Evolutionary conservation across 768 basidiomycete species (phyloP).

Genomic region (Kwoniella sp.): DNA sequence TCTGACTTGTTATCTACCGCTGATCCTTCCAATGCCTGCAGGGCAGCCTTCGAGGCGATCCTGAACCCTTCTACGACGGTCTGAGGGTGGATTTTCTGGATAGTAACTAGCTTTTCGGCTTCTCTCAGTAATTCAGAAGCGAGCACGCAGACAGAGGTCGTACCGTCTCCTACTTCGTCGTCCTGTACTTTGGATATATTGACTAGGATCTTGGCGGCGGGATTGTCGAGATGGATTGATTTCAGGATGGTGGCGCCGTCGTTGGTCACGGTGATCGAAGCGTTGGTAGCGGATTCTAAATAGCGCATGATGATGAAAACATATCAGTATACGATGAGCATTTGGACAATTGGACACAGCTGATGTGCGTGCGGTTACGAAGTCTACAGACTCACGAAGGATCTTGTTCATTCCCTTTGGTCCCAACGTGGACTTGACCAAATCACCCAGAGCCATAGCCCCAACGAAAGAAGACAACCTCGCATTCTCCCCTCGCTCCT

Average conservation of each 20-base stretch:
- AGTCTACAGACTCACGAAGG: constrained; percentile 67
- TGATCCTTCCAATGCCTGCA: constrained; percentile 78
- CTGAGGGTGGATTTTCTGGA: constrained; percentile 89
- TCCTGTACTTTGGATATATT: constrained; percentile 99
- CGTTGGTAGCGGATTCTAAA: constrained; percentile 65
- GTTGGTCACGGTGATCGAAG: constrained; percentile 95
- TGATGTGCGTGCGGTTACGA: too few species aligned
- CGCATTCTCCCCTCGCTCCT: constrained; percentile 97
- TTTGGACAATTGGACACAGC: too few species aligned
- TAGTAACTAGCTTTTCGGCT: constrained; percentile 88
- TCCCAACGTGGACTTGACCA: constrained; percentile 96
- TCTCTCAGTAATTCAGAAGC: constrained; percentile 89
- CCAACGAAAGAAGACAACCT: constrained; percentile 97
- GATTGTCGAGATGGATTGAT: constrained; percentile 95
- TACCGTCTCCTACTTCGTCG: constrained; percentile 93
- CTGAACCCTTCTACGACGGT: constrained; percentile 96
- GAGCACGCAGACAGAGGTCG: constrained; percentile 71
- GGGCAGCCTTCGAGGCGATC: constrained; percentile 80
- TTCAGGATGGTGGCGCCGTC: constrained; percentile 99
- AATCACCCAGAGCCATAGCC: constrained; percentile 92
- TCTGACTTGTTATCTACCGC: constrained; percentile 81
- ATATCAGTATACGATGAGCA: too few species aligned
- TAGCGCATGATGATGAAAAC: neutral
- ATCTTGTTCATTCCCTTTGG: constrained; percentile 99
- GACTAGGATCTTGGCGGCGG: constrained; percentile 97